Percentiles rank a stretch among this genome's conserved stretches.
Conservation (phyloP, 75 land plant genomes). For the Selaginella tamariscina region DNA sequence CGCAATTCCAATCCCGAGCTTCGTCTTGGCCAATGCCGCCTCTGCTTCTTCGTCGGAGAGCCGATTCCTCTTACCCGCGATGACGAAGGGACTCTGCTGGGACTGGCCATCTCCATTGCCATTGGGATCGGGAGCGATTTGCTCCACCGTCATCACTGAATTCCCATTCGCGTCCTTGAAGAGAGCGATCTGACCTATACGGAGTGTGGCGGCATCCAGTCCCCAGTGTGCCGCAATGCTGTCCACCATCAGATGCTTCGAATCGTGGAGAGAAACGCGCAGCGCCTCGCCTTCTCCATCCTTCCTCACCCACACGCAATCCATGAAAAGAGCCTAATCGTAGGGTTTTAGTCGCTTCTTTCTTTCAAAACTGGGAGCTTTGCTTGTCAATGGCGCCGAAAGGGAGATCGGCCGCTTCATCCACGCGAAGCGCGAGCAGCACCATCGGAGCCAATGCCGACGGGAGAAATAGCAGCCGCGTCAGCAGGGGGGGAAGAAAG, state of each 20-base stretch:
- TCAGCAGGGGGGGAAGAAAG: neutral
- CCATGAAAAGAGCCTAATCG: constrained; percentile 1
- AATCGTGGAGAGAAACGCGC: constrained; percentile 1
- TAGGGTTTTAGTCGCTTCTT: neutral
- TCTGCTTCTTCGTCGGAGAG: neutral
- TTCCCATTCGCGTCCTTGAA: constrained; percentile 3
- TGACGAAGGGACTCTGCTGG: constrained; percentile 4
- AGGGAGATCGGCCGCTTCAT: constrained; percentile 4
- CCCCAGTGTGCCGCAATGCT: constrained; percentile 4
- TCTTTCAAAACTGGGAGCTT: neutral
- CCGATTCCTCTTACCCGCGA: constrained; percentile 1
- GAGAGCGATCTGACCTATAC: constrained; percentile 3
- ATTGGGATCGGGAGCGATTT: constrained; percentile 3
- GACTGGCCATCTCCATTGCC: constrained; percentile 2
- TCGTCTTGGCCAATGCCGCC: constrained; percentile 4
- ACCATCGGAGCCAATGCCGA: neutral
- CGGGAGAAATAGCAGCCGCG: neutral
- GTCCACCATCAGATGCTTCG: constrained; percentile 3
- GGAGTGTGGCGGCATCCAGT: constrained; percentile 4
- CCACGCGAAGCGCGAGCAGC: neutral
- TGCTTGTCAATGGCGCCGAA: constrained; percentile 3
- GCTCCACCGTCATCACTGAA: constrained; percentile 1
- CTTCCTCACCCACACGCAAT: constrained; percentile 3
- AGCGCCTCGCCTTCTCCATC: constrained; percentile 4
- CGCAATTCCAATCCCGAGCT: constrained; percentile 3